Base-by-base conservation (phyloP, 179 eudicot genomes). In the Gypsophila paniculata region DNA sequence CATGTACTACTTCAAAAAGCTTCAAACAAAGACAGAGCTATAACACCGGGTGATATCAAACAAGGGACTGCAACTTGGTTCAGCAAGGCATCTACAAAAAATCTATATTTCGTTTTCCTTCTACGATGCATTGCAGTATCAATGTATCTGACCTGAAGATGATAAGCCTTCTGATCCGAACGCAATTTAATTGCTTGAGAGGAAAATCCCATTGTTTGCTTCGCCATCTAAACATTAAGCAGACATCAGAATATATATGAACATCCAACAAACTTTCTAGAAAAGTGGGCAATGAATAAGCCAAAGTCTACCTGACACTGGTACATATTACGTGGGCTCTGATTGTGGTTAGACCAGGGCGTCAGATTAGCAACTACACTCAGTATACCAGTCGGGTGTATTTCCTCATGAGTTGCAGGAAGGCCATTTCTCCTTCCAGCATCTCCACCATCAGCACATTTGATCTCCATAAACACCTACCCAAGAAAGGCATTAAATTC, bases 301-400 rank as follows among this genome's bases (percentile, higher is more conserved):
- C 53, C 69, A 44, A 52, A 65, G 72, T 65, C 39, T 70, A 93
- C 98, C 98, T 93, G 98, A 70, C 98, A 93, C 84, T 93, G 98
- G 81, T 94, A 91, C 99, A 94, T 94, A 80, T 94, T 94, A 52
- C 99, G 91, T 73, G 97, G 99, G 69, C 99, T 94, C 86, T 94
- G 99, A 82, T 94, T 94, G 85, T 94, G 99, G 77, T 94, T 88
- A 80, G 91, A 94, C 93, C 94, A 94, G 60, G 99, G 99, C 25
- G 96, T 91, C 52, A 89, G 88, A 88, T 86, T 94, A 69, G 84
- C 97, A 81, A 93, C 92, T 29, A 85, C 88, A 78, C 98, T 93
- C 78, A 89, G 81, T 54, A 93, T 87, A 73, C 91, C 89, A 63
- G 98, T 94, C 53, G 96, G 97, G 84, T 89, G 87, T 73, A 91